phyloP scores from a whole-genome alignment of 2,329 filamentous ascomycete genomes.

The Shiraia sp. region DNA sequence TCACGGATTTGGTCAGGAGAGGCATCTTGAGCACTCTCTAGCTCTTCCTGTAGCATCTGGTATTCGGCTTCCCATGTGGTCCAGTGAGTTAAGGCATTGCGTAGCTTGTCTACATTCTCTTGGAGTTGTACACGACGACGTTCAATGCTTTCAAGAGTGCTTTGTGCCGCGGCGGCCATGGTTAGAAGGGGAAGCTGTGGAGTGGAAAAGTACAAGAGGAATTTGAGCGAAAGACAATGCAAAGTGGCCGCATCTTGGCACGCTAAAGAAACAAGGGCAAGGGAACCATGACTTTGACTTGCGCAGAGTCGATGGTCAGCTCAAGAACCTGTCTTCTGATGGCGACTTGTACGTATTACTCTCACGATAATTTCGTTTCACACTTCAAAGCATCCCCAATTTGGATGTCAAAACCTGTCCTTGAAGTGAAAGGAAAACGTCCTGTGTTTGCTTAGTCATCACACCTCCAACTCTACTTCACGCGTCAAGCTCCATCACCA shows the following conservation, averaged over 20 bases:
- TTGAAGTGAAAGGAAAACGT: background rate
- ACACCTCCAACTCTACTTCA: slow-evolving; percentile 1
- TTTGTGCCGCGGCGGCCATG: slow-evolving; percentile 39
- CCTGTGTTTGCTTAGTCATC: slow-evolving; percentile 19
- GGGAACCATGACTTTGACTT: slow-evolving; percentile 10
- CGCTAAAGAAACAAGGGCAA: slow-evolving; percentile 21
- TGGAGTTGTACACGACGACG: slow-evolving; percentile 76
- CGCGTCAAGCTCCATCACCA: background rate
- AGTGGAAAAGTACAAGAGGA: slow-evolving; percentile 6
- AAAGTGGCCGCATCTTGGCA: slow-evolving; percentile 18
- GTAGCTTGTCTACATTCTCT: slow-evolving; percentile 72
- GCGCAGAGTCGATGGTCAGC: slow-evolving; percentile 1
- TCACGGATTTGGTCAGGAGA: slow-evolving; percentile 35
- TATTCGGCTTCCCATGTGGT: slow-evolving; percentile 91
- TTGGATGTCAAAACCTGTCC: background rate
- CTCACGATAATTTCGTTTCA: background rate
- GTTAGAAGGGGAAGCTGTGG: slow-evolving; percentile 4
- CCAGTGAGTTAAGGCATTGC: slow-evolving; percentile 82
- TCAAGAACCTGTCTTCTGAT: background rate
- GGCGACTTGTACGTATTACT: slow-evolving; percentile 2
- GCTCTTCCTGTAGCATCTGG: slow-evolving; percentile 82
- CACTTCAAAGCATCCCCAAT: background rate
- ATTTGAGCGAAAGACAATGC: slow-evolving; percentile 9
- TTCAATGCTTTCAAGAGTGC: slow-evolving; percentile 70
- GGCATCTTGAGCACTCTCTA: slow-evolving; percentile 53